These are phyloP conservation scores for Trebouxia gelatinosa DNA, from an alignment of 163 green algal species.

Conservation along the genomic window DNA sequence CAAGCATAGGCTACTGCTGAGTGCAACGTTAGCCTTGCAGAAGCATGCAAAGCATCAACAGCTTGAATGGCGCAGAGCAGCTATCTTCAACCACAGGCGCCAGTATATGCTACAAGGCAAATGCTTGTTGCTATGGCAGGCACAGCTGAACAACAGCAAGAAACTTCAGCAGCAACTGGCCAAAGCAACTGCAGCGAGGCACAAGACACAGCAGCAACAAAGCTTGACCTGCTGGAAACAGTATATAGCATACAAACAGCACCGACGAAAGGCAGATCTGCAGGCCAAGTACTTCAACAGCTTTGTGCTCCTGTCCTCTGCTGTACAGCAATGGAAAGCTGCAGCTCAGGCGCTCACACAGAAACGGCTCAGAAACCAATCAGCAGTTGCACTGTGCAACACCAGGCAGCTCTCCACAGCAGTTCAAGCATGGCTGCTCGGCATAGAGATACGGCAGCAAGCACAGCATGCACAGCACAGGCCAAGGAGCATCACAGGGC, in stretches of 20 bases:
- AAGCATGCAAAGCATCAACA: conserved; percentile 4
- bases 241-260: background rate
- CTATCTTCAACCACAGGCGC: conserved; percentile 17
- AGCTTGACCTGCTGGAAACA: background rate
- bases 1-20: conserved; percentile 7
- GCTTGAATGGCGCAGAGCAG: conserved; percentile 19
- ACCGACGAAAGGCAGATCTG: background rate
- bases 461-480: no score
- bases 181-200: background rate
- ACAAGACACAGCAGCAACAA: background rate
- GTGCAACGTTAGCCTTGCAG: background rate
- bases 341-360: no score
- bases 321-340: background rate
- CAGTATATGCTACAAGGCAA: conserved; percentile 18
- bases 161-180: background rate
- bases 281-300: conserved; percentile 16
- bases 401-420: no score
- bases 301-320: conserved; percentile 9
- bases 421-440: no score
- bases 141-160: conserved; percentile 4
- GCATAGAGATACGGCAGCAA: no score
- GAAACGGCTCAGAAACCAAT: no score
- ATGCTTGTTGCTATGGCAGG: conserved; percentile 11
- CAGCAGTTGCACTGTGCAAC: no score
- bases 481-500: no score